Evolutionary conservation across 116 monocot species (phyloP), one percentile per base, ranked within the genome.

Genomic region (Papilionanthe hybrid): DNA sequence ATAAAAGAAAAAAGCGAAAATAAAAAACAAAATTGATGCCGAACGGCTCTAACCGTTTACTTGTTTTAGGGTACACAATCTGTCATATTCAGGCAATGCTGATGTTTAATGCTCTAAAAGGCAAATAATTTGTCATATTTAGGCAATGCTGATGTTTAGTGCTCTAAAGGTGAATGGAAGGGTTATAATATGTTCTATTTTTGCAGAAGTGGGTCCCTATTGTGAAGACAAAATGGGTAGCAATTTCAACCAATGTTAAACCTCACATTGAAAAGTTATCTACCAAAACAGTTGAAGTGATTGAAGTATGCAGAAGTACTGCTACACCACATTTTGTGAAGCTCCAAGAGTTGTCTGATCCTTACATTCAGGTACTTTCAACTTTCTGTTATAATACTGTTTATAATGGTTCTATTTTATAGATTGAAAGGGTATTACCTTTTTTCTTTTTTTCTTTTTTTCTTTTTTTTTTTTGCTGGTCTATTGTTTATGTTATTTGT

Each of bases 331-430:
- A 94, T 86, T 30, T 88, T 81, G 42, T 87, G 42, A 90, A 82
- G 73, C 77, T 83, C 66, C 77, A 86, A 80, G 90, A 90, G 79
- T 7, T 83, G 20, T 75, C 88, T 55, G 58, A 87, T 72, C 92
- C 90, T 50, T 90, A 92, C 60, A 72, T 90, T 53, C 85, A 90
- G 94, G 94, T 94, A 83, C 77, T 81, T 72, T 20, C 9, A 53
- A 66, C 17, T 7, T 8, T 9, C 17, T 67, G 28, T 3, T 72
- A 20, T 48, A 45, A 25, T 7, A 53, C 42, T 30, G 63, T 63
- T 63, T 25, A 63, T 63, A 22, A 63, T n/a, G 27, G 8, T 37
- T 22, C 29, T 23, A 63, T 23, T 63, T 63, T 25, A 22, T 63
- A 1, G 25, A 63, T 22, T 23, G 25, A 23, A 65, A 23, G 65